Evolutionary conservation across 176 grass and related monocot species (phyloP), one percentile per base, ranked within the genome.

Genomic region (Eremochloa ophiuroides): DNA sequence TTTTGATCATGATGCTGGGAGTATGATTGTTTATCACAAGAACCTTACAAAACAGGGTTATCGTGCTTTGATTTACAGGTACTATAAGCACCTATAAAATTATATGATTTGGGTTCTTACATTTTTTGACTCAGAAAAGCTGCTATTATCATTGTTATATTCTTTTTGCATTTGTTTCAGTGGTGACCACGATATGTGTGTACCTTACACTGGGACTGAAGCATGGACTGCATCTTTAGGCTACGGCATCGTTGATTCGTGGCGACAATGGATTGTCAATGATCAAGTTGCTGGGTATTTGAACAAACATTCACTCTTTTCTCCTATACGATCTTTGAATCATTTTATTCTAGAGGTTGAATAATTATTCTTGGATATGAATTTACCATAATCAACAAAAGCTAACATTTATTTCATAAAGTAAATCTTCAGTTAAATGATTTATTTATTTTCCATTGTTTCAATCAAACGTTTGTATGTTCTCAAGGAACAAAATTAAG

Each of bases 151-250:
- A 1, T n/a, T 80, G 37, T 66, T 34, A 70, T 48, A 33, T 55
- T 75, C 40, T 0, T 55, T 65, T 76, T 56, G 5, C 65, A 78
- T 62, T 71, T 87, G 10, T 75, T 29, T 85, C 90, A 98, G 95
- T 56, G 92, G 95, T 35, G 95, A 98, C 30, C 95, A 98, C 69
- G 95, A 98, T 62, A 94, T 98, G 90, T 98, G 95, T 77, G 88
- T 98, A 63, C 95, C 95, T 64, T 91, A 74, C 64, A 98, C 92
- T 6, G 95, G 95, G 27, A 89, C 17, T 34, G 62, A 98, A 93
- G 92, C 84, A 87, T 95, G 95, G 95, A 98, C 92, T 29, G 76
- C 82, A 44, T 95, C 95, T 3, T 70, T 98, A 22, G 88, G 90
- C 38, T 95, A 95, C 53, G 40, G 48, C 73, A 56, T 98, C 51